These are phyloP conservation scores for Eragrostis nindensis DNA, from an alignment of 176 grass and related monocot species.

Conservation along the genomic window DNA sequence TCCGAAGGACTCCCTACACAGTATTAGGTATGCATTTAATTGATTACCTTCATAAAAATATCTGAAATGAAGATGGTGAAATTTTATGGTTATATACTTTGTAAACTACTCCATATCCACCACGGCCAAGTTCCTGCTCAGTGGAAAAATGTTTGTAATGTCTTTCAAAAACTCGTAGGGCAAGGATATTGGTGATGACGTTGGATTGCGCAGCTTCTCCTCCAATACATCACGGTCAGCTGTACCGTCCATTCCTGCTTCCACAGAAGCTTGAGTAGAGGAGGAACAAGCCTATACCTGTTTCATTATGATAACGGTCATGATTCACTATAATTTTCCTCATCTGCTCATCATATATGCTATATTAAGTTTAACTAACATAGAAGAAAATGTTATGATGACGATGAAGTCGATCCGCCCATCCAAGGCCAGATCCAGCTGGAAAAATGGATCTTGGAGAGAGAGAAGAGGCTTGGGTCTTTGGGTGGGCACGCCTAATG, in stretches of 20 bases:
- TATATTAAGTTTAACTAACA: no score
- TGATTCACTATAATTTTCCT: no score
- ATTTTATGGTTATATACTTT: background rate
- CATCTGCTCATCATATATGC: no score
- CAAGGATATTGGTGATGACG: background rate
- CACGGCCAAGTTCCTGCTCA: background rate
- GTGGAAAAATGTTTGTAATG: background rate
- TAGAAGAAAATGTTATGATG: no score
- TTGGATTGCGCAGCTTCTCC: background rate
- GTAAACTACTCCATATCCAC: background rate
- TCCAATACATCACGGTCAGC: background rate
- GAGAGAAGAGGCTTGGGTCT: no score
- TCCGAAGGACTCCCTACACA: background rate
- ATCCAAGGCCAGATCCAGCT: no score
- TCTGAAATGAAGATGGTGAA: background rate
- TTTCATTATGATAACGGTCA: no score
- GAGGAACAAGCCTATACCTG: no score
- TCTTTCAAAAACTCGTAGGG: background rate
- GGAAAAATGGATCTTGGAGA: no score
- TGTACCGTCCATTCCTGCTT: background rate
- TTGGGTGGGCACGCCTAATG: no score
- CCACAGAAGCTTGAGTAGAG: background rate
- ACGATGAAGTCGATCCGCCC: no score
- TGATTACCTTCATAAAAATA: no score
- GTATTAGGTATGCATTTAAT: background rate